Conservation (phyloP, 495 filamentous ascomycete genomes). For the Trichodelitschia bisporula region DNA sequence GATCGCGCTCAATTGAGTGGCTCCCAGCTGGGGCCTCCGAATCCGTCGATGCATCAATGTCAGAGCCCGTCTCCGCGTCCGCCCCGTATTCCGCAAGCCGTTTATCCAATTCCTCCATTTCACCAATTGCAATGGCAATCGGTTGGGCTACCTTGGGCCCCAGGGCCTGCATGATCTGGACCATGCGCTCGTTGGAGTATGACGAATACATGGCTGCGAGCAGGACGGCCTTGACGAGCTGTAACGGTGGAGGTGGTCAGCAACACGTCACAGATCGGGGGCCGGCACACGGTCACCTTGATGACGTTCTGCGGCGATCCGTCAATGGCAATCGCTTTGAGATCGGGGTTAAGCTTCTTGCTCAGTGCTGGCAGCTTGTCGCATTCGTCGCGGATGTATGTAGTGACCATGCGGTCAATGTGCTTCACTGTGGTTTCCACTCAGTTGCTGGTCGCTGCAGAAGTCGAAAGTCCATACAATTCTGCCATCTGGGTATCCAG, state of each 20-base stretch:
- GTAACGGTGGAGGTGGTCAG: constrained; percentile 2
- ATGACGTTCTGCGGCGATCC: constrained; percentile 9
- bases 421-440: too few species aligned
- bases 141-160: constrained; percentile 10
- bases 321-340: constrained; percentile 32
- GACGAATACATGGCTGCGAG: constrained; percentile 14
- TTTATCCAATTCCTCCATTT: constrained; percentile 13
- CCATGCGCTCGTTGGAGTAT: constrained; percentile 15
- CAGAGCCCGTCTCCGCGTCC: constrained; percentile 5
- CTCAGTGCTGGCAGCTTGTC: constrained; percentile 24
- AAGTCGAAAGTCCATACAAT: too few species aligned
- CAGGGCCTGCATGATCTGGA: constrained; percentile 12
- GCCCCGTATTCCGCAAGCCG: constrained; percentile 5
- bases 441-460: too few species aligned
- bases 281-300: constrained; percentile 7
- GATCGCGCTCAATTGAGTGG: constrained; percentile 10
- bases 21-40: background rate
- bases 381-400: constrained; percentile 36
- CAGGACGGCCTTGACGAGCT: constrained; percentile 13
- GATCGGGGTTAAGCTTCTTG: constrained; percentile 22
- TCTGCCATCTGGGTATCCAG: constrained; percentile 17
- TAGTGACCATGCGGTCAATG: constrained; percentile 37
- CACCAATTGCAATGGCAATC: constrained; percentile 13
- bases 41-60: constrained; percentile 1
- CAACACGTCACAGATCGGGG: background rate